Conservation (phyloP, 768 basidiomycete species). For the Hortiboletus campestris region DNA sequence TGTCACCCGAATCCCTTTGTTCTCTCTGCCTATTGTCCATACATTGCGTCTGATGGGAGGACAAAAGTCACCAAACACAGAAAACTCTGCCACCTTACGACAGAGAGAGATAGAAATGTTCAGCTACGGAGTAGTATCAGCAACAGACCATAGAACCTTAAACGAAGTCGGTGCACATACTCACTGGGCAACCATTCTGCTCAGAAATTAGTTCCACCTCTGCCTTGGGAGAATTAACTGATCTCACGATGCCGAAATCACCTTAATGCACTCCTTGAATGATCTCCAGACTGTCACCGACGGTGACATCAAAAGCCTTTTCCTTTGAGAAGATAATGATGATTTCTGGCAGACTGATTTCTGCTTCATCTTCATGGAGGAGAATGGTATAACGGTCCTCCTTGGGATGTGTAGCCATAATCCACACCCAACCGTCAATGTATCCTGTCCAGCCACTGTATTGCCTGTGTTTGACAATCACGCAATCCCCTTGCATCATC, state of each 20-base stretch:
- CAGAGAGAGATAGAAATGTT: no score
- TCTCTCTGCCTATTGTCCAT: neutral
- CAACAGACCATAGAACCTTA: no score
- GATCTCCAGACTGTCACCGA: neutral
- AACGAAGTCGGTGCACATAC: neutral
- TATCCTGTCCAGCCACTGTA: neutral
- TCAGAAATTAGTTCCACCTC: neutral
- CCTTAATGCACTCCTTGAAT: neutral
- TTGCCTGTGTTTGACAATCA: neutral
- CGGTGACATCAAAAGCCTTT: neutral
- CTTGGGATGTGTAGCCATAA: neutral
- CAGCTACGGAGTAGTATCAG: no score
- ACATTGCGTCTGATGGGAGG: neutral
- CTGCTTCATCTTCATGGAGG: neutral
- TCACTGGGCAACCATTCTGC: neutral
- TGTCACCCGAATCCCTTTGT: neutral
- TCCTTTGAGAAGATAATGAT: neutral
- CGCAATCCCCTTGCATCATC: neutral
- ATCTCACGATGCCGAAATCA: neutral
- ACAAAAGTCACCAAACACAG: no score
- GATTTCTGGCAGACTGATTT: neutral
- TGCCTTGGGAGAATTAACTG: neutral
- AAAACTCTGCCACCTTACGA: no score
- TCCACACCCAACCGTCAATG: neutral
- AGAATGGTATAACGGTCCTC: neutral